phyloP scores from a whole-genome alignment of 2,329 filamentous ascomycete species.

The Incumbomyces lentus region DNA sequence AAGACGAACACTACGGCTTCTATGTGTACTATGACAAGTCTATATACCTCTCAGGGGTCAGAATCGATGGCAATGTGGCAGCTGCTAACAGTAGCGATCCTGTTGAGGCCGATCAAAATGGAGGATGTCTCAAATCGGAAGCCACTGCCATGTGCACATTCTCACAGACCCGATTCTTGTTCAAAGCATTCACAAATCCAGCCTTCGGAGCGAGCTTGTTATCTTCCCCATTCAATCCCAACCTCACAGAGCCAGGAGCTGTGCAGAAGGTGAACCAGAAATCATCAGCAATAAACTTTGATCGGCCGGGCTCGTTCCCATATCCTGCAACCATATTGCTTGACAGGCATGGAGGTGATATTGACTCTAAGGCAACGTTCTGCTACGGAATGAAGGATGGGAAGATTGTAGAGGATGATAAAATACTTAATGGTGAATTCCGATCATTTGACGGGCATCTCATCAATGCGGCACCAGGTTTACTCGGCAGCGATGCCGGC shows the following conservation, averaged over 20 bases:
- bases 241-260: conserved; percentile 9
- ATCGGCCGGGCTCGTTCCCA: conserved; percentile 47
- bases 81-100: conserved; percentile 23
- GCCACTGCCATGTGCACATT: conserved; percentile 47
- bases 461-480: conserved; percentile 40
- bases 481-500: conserved; percentile 26
- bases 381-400: conserved; percentile 47
- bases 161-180: conserved; percentile 49
- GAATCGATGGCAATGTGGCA: conserved; percentile 22
- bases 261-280: conserved; percentile 9
- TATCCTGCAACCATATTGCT: conserved; percentile 51
- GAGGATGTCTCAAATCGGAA: conserved; percentile 37
- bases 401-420: conserved; percentile 36
- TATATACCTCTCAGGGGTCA: conserved; percentile 62
- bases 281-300: conserved; percentile 36
- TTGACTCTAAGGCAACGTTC: conserved; percentile 47
- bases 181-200: conserved; percentile 53
- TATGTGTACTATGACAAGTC: conserved; percentile 85
- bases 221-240: conserved; percentile 5
- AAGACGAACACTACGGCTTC: conserved; percentile 84
- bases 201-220: conserved; percentile 25
- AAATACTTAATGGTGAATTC: conserved; percentile 43
- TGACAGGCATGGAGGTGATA: conserved; percentile 49
- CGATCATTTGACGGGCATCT: conserved; percentile 41
- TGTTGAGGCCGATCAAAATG: conserved; percentile 37